Base-by-base conservation (phyloP, 805 yeast genomes). In the Kregervanrija pseudodelftensis region DNA sequence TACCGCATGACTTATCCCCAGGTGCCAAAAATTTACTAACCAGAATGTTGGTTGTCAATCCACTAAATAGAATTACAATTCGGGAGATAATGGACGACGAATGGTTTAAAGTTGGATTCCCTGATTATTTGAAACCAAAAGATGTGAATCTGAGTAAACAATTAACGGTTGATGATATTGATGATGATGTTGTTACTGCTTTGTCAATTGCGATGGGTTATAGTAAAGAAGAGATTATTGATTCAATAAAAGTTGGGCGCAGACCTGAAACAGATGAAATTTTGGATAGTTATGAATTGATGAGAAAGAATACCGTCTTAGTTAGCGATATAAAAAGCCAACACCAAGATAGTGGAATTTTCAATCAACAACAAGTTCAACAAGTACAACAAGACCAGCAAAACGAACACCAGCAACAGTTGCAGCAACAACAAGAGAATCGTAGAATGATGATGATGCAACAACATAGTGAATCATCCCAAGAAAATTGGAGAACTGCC, bases 1-100 rank as follows among this genome's bases (percentile, higher is more conserved):
- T 90, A 48, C 98, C 98, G 14, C 85, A 84, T 55, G 89, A 83
- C 60, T 69, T 90, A 49, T 83, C 95, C 15, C 71, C 78, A 0
- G 97, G 96, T 5, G 95, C 97, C 3, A 82, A 87, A 55, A 78
- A 79, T 55, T 65, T 90, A 54, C 75, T 90, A 49, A 84, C 90
- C 34, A 79, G 83, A 60, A 91, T 91, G 97, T 74, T 90, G 46
- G 95, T 90, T 50, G 98, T 91, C 30, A 89, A 90, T 60, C 97
- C 98, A 33, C 71, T 90, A 60, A 88, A 89, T 61, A 79, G 98
- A 68, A 90, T 91, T 49, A 89, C 96, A 11, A 87, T 91, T 39
- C 87, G 81, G 58, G 96, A 87, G 61, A 87, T 91, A 39, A 80
- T 89, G 82, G 84, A 88, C 58, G 96, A 91, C 61, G 90, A 85